These are phyloP conservation scores for Russula vinacea DNA, from an alignment of 768 basidiomycete species.

Conservation along the genomic window DNA sequence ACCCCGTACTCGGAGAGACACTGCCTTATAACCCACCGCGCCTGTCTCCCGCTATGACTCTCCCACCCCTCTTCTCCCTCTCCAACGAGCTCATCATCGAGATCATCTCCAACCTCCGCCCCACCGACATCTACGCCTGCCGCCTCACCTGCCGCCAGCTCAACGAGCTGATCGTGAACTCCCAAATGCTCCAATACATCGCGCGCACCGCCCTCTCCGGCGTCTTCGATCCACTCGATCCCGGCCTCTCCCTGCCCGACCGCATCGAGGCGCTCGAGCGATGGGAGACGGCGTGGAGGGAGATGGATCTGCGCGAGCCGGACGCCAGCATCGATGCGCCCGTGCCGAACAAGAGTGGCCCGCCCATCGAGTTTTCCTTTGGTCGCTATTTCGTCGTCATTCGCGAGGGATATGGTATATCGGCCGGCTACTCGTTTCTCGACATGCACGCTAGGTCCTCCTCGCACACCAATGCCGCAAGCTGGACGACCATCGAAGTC, in stretches of 20 bases:
- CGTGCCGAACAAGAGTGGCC: neutral
- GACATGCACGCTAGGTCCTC: slow-evolving; percentile 7
- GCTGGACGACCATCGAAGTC: slow-evolving; percentile 18
- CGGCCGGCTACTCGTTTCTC: slow-evolving; percentile 15
- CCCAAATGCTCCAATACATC: slow-evolving; percentile 10
- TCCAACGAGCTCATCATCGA: slow-evolving; percentile 20
- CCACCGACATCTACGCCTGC: slow-evolving; percentile 7
- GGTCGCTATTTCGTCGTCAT: slow-evolving; percentile 19
- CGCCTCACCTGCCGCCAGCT: neutral
- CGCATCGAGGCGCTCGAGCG: neutral
- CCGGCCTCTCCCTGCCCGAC: slow-evolving; percentile 7
- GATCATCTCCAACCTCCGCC: slow-evolving; percentile 8
- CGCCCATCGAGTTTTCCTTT: slow-evolving; percentile 15
- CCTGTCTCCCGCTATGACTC: slow-evolving; percentile 1
- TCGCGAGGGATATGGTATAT: slow-evolving; percentile 14
- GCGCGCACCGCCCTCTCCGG: slow-evolving; percentile 18
- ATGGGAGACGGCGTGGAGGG: slow-evolving; percentile 9
- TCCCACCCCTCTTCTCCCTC: slow-evolving; percentile 13
- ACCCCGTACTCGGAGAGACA: neutral
- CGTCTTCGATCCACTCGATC: slow-evolving; percentile 20
- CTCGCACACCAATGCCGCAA: neutral
- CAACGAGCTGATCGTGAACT: slow-evolving; percentile 6
- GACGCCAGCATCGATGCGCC: neutral
- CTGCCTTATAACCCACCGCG: neutral
- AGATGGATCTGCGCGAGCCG: slow-evolving; percentile 9